Evolutionary conservation across 2,329 filamentous ascomycete species (phyloP).

Genomic region (Sporothrix luriei): DNA sequence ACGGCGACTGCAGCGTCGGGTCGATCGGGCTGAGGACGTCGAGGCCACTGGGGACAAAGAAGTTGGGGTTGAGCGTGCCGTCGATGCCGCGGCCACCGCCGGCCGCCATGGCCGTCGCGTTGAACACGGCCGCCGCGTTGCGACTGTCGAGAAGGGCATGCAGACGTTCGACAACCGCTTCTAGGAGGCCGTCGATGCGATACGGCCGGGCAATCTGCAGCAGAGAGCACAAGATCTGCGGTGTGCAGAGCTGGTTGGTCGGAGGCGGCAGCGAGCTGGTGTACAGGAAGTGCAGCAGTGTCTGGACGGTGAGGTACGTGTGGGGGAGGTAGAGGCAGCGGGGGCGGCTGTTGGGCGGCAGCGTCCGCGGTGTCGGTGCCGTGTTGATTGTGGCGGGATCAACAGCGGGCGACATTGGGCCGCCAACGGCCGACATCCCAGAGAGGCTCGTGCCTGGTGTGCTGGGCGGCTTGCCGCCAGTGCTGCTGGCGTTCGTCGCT

Average conservation of each 20-base stretch:
- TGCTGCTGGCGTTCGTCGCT: conserved; percentile 43
- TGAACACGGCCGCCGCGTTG: conserved; percentile 96
- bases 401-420: conserved; percentile 42
- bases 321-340: conserved; percentile 91
- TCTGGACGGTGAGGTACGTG: conserved; percentile 83
- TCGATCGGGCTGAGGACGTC: conserved; percentile 45
- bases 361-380: conserved; percentile 58
- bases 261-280: conserved; percentile 82
- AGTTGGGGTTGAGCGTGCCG: conserved; percentile 65
- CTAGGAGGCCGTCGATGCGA: conserved; percentile 85
- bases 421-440: conserved; percentile 37
- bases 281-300: conserved; percentile 90
- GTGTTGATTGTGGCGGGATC: conserved; percentile 57
- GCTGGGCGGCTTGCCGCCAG: conserved; percentile 47
- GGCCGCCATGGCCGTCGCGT: conserved; percentile 96
- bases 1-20: conserved; percentile 34
- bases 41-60: conserved; percentile 56
- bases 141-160: conserved; percentile 87
- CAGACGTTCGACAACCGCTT: conserved; percentile 87
- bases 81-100: conserved; percentile 85
- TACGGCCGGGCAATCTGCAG: conserved; percentile 93
- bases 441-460: conserved; percentile 52
- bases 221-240: conserved; percentile 92
- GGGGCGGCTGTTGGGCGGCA: conserved; percentile 69
- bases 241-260: conserved; percentile 79